Evolutionary conservation across 441 rosid species (phyloP), one percentile per base, ranked within the genome.

Genomic region (Croton laevigatus): DNA sequence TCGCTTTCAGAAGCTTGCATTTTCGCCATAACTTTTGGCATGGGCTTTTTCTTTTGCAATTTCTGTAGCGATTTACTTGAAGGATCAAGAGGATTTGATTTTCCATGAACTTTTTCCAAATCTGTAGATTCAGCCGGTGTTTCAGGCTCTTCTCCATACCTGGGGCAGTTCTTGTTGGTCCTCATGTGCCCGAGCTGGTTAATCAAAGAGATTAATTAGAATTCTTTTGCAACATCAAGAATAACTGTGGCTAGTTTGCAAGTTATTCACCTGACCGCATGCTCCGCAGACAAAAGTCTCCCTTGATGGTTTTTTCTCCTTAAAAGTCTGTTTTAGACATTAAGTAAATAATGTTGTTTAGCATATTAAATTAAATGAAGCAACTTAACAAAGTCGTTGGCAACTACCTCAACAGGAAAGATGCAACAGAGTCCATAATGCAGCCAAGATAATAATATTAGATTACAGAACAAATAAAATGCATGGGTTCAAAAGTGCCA

Each of bases 181-280:
- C 93, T 96, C 99, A 91, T 96, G 85, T 93, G 99, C 69, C 99
- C 99, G 83, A 84, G 89, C 99, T 96, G 91, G 71, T 75, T 74
- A 76, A 63, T 54, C 44, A 58, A 67, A 73, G 77, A 75, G 54
- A 17, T 20, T 69, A 70, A 64, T 12, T 37, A 46, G 68, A 69
- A 78, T 40, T 48, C 38, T 38, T 68, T 40, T 55, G 55, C 45
- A 76, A 52, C 62, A 60, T 68, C 61, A 32, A 36, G 51, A 62
- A 34, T 22, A 37, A 61, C 40, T 8, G 38, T 37, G 22, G 68
- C 61, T 57, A 69, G 71, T 68, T 71, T 59, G 44, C 66, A 68
- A 75, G 55, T 70, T 61, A 62, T 77, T 48, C 76, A 96, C 98
- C 98, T 91, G 97, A 80, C 96, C 94, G 79, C 98, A 91, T 68